phyloP scores from a whole-genome alignment of 805 yeast species.

The Candida patagonica region DNA sequence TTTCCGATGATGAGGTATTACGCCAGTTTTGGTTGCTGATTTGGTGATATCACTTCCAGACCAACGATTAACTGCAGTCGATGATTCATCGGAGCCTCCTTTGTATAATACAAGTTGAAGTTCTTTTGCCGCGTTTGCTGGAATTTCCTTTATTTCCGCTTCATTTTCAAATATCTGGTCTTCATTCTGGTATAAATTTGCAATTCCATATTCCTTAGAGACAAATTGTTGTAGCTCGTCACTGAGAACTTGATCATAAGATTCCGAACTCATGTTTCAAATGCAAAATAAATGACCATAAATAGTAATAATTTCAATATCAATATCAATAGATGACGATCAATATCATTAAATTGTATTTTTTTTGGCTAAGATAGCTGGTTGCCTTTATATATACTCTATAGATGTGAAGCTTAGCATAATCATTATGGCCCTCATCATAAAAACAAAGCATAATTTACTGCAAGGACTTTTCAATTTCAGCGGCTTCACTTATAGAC shows the following conservation, averaged over 20 bases:
- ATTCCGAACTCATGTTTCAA: background rate
- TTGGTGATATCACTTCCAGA: background rate
- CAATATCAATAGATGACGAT: background rate
- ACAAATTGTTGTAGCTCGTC: background rate
- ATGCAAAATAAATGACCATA: no score
- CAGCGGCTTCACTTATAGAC: conserved; percentile 12
- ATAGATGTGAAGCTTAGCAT: no score
- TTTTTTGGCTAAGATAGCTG: background rate
- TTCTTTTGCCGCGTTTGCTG: no score
- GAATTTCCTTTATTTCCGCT: background rate
- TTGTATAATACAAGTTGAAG: no score
- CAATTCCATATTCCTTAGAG: background rate
- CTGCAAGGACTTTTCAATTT: conserved; percentile 18
- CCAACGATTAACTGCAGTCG: background rate
- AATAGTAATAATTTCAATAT: background rate
- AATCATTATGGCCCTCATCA: background rate
- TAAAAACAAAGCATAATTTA: no score
- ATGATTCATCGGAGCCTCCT: background rate
- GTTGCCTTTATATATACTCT: background rate
- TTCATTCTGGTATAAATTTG: background rate
- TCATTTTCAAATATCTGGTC: background rate
- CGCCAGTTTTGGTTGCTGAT: no score
- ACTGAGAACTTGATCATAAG: background rate
- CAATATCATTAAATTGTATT: background rate
- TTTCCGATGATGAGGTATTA: no score